These are phyloP conservation scores for Caryocar brasiliense DNA, from an alignment of 441 rosid genomes.

Conservation along the genomic window DNA sequence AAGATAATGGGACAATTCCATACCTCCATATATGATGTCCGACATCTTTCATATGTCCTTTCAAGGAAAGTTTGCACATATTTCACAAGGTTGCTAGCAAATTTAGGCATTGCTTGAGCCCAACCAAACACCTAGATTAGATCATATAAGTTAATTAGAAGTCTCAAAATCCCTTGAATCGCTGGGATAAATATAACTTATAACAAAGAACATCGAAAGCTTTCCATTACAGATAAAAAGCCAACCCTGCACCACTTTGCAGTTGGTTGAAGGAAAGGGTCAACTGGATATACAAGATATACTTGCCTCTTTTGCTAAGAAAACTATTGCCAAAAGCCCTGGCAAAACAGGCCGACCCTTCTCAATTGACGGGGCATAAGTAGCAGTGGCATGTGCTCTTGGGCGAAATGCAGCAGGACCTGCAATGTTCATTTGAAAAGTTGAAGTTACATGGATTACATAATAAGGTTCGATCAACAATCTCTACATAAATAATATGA, in stretches of 20 bases:
- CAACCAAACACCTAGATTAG: conserved; percentile 78
- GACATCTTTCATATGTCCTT: conserved; percentile 92
- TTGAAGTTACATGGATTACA: conserved; percentile 1
- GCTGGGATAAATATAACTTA: not conserved
- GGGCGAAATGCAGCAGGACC: conserved; percentile 99
- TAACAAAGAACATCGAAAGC: not conserved
- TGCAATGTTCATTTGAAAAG: conserved; percentile 23
- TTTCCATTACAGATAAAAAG: not conserved
- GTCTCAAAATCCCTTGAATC: conserved; percentile 1
- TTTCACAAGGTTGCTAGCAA: conserved; percentile 81
- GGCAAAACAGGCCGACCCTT: conserved; percentile 95
- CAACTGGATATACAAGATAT: conserved; percentile 8
- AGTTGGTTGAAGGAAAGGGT: not conserved
- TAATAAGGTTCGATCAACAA: no score
- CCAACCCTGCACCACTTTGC: not conserved
- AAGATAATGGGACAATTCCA: conserved; percentile 16
- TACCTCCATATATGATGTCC: conserved; percentile 95
- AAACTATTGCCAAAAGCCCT: conserved; percentile 92
- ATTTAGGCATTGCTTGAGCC: conserved; percentile 99
- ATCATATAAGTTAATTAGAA: conserved; percentile 13
- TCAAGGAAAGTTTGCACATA: conserved; percentile 95
- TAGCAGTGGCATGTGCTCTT: conserved; percentile 52
- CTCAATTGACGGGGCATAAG: conserved; percentile 63
- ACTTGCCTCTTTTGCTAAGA: conserved; percentile 88
- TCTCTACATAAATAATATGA: no score